phyloP scores from a whole-genome alignment of 139 green algal genomes.

The Chlamydomonas asymmetrica region DNA sequence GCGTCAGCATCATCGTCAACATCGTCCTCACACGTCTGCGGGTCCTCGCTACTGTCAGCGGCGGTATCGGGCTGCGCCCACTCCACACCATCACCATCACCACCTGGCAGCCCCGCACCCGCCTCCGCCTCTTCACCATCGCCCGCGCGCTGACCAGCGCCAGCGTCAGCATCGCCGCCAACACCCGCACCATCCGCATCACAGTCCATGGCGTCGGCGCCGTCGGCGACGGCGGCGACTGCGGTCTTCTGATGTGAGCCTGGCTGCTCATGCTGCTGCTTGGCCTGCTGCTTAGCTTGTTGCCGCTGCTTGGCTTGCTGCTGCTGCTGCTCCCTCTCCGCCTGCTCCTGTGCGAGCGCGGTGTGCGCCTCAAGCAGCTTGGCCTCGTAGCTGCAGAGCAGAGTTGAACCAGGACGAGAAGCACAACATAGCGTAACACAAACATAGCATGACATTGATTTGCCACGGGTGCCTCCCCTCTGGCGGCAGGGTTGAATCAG shows the following conservation, averaged over 20 bases:
- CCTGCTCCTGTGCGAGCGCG: slow-evolving; percentile 12
- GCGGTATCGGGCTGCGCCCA: not conserved
- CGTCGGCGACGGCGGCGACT: slow-evolving; percentile 14
- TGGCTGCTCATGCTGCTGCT: not conserved
- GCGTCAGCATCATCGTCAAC: slow-evolving; percentile 3
- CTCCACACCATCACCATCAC: not conserved
- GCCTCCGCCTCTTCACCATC: not conserved
- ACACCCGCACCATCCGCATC: not conserved
- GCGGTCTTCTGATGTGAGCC: slow-evolving; percentile 19
- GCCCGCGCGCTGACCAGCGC: not conserved
- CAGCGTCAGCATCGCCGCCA: not conserved
- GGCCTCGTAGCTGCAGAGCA: too few species aligned
- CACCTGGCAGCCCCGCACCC: not conserved
- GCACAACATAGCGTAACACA: too few species aligned
- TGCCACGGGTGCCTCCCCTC: too few species aligned
- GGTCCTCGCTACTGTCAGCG: not conserved
- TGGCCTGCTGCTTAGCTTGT: not conserved
- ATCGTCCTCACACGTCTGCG: not conserved
- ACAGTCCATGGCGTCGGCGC: slow-evolving; percentile 1
- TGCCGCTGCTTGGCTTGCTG: not conserved
- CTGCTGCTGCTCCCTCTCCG: not conserved
- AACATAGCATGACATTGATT: too few species aligned
- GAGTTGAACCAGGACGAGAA: too few species aligned
- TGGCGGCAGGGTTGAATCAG: too few species aligned
- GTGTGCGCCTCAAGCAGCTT: slow-evolving; percentile 12